Base-by-base conservation (phyloP, 2,329 filamentous ascomycete genomes). In the Cladosporium sp. region DNA sequence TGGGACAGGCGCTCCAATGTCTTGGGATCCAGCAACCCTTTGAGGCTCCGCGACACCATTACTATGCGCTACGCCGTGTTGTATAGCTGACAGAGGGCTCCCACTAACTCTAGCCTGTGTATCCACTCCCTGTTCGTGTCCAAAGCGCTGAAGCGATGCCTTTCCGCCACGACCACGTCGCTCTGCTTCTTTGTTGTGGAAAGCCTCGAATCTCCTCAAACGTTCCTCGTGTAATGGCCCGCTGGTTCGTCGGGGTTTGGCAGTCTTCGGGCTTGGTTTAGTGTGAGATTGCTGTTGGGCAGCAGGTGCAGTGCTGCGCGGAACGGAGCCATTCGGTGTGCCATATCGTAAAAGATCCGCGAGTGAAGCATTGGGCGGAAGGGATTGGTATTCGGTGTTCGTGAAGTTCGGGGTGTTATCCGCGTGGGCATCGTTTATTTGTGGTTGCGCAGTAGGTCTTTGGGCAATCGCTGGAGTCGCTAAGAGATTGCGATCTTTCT, bases 101-200 rank as follows among this genome's bases (percentile, higher is more conserved):
- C 22, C 22, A 9, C 22, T 27, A 4, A 27, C 5, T 27, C 9
- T 27, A 4, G 22, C 9, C 22, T 4, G 22, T 5, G 22, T 27
- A 9, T 5, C 9, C 9, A 9, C 22, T 27, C 22, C 22, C 22
- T 5, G 9, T 27, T 9, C 22, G 5, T 5, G 9, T 5, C 22
- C 22, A 27, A 9, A 5, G 4, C 22, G 22, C 5, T 27, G 22
- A 4, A 5, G 5, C 22, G 22, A 5, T 9, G 22, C 22, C 22
- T 27, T 27, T 4, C 9, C 22, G 22, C 22, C 22, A 9, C 22
- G 22, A 9, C 22, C 22, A 9, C 22, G 22, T 5, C 46, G 29
- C 29, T 49, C 38, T 11, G 46, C 29, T 19, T 49, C 46, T 30
- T 42, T 49, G 18, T 30, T 41, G 13, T 42, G 46, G 22, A 40